Evolutionary conservation across 257 asterid genomes (phyloP).

Genomic region (Anisodus acutangulus): DNA sequence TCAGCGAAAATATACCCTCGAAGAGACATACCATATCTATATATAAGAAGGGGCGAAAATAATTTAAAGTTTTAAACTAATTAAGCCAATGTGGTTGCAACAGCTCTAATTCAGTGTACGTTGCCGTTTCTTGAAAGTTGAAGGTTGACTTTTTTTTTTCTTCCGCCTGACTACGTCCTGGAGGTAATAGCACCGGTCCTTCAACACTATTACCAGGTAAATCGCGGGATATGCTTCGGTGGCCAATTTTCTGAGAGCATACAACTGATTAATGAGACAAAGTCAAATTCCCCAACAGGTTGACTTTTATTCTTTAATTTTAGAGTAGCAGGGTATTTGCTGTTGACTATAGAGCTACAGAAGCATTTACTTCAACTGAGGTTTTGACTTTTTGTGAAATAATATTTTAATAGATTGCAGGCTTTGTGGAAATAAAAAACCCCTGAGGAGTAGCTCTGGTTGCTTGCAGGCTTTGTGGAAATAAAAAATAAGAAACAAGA

Average conservation of each 20-base stretch:
- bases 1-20: neutral
- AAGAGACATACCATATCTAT: no score
- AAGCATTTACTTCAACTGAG: neutral
- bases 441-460: neutral
- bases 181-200: no score
- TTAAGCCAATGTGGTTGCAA: neutral
- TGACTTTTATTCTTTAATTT: constrained; percentile 26
- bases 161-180: no score
- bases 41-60: neutral
- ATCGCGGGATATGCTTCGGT: no score
- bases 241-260: no score
- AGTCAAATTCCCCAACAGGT: no score
- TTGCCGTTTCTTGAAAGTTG: constrained; percentile 30
- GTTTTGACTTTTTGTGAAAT: neutral
- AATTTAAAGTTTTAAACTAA: neutral
- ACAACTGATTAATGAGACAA: no score
- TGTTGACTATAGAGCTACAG: neutral
- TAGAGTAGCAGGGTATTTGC: neutral
- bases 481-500: constrained; percentile 15
- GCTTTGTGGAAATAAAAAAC: no score
- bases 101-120: neutral
- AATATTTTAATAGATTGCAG: no score
- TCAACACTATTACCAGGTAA: no score
- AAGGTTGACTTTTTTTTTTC: neutral
- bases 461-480: constrained; percentile 19